Evolutionary conservation across 2,329 filamentous ascomycete species (phyloP).

Genomic region (Fusarium falciforme): DNA sequence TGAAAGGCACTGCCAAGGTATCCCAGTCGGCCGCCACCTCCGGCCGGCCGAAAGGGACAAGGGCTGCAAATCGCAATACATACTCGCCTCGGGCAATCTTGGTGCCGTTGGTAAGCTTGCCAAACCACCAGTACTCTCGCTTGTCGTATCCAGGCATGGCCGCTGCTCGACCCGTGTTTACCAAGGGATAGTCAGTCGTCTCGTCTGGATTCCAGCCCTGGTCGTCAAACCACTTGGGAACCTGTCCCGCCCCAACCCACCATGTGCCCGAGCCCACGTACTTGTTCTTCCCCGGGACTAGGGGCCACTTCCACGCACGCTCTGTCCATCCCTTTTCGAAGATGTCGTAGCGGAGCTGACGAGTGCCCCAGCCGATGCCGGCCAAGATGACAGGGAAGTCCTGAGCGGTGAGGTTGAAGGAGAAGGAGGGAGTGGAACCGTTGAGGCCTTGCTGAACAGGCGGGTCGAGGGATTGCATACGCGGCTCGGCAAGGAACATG

Average conservation of each 20-base stretch:
- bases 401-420: conserved; percentile 58
- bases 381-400: conserved; percentile 33
- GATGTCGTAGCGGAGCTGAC: conserved; percentile 36
- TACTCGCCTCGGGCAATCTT: neutral
- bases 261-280: conserved; percentile 13
- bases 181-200: neutral
- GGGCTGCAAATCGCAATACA: neutral
- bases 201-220: neutral
- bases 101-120: conserved; percentile 1
- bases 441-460: neutral
- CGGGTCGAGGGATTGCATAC: neutral
- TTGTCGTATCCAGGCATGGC: neutral
- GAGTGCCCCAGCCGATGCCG: conserved; percentile 36
- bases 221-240: neutral
- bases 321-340: conserved; percentile 12
- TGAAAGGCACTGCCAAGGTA: neutral
- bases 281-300: neutral
- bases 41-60: neutral
- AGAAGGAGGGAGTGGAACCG: conserved; percentile 51
- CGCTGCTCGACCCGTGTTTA: neutral
- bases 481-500: neutral
- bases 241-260: neutral
- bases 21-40: neutral
- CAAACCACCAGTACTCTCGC: neutral
- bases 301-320: conserved; percentile 20